Evolutionary conservation across 441 rosid genomes (phyloP).

Genomic region (Corymbia calophylla): DNA sequence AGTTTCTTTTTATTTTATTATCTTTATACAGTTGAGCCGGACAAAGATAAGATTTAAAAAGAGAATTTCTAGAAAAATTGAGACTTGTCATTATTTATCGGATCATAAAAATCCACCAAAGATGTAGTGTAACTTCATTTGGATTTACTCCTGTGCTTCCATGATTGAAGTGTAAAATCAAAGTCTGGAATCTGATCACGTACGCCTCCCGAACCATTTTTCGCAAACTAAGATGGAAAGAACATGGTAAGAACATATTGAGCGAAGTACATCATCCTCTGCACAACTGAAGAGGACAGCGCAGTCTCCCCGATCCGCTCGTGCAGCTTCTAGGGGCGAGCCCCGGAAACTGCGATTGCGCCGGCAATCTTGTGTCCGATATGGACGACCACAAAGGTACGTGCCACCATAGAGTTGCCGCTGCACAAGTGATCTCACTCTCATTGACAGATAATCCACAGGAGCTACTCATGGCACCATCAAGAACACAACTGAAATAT

Average conservation of each 20-base stretch:
- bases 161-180: neutral
- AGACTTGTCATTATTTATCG: too few species aligned
- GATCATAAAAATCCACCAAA: too few species aligned
- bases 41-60: too few species aligned
- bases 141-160: neutral
- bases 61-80: too few species aligned
- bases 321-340: neutral
- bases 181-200: neutral
- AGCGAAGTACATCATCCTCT: neutral
- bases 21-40: too few species aligned
- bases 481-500: neutral
- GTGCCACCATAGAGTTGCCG: neutral
- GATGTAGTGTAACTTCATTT: accelerated
- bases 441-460: neutral
- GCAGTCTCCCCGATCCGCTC: neutral
- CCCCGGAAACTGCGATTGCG: neutral
- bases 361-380: neutral
- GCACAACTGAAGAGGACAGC: neutral
- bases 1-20: too few species aligned
- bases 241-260: neutral
- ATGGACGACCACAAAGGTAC: neutral
- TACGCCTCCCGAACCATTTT: neutral
- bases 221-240: neutral
- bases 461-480: neutral
- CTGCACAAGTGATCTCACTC: neutral